Evolutionary conservation across 495 filamentous ascomycete species (phyloP).

Genomic region (Annulohypoxylon nitens): DNA sequence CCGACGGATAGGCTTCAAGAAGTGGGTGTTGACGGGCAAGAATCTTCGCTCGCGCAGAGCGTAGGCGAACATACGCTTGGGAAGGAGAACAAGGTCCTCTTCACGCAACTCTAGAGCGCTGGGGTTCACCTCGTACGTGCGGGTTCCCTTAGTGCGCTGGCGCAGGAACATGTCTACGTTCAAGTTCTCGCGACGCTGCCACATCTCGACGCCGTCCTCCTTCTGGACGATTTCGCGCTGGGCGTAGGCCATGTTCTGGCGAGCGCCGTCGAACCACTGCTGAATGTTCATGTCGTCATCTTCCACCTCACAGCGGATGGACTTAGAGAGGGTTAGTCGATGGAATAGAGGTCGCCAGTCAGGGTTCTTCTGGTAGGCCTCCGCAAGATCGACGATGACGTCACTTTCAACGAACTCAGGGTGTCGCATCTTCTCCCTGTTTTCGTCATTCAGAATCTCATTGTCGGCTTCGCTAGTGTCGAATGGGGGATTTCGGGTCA

Average conservation of each 20-base stretch:
- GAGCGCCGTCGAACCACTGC: constrained; percentile 46
- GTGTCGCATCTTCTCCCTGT: constrained; percentile 44
- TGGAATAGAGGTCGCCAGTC: constrained; percentile 50
- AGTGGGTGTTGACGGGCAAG: constrained; percentile 51
- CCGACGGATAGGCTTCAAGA: constrained; percentile 60
- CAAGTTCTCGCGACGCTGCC: constrained; percentile 51
- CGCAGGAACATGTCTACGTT: constrained; percentile 50
- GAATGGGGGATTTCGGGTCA: constrained; percentile 49
- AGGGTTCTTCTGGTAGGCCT: constrained; percentile 56
- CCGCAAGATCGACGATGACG: constrained; percentile 64
- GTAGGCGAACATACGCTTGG: constrained; percentile 57
- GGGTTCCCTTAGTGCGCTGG: constrained; percentile 47
- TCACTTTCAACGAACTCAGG: constrained; percentile 61
- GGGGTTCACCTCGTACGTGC: constrained; percentile 39
- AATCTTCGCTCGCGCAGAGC: constrained; percentile 56
- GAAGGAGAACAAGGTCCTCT: constrained; percentile 55
- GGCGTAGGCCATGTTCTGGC: constrained; percentile 42
- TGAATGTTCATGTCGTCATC: constrained; percentile 50
- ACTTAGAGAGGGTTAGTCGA: constrained; percentile 41
- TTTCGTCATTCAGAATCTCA: constrained; percentile 46
- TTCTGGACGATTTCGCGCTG: constrained; percentile 52
- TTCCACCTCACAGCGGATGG: constrained; percentile 35
- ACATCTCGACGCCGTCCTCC: constrained; percentile 47
- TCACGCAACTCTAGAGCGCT: constrained; percentile 47
- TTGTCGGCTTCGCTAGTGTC: constrained; percentile 36